Conservation (phyloP, 208 protist genomes). For the Eutreptiella sp. region DNA sequence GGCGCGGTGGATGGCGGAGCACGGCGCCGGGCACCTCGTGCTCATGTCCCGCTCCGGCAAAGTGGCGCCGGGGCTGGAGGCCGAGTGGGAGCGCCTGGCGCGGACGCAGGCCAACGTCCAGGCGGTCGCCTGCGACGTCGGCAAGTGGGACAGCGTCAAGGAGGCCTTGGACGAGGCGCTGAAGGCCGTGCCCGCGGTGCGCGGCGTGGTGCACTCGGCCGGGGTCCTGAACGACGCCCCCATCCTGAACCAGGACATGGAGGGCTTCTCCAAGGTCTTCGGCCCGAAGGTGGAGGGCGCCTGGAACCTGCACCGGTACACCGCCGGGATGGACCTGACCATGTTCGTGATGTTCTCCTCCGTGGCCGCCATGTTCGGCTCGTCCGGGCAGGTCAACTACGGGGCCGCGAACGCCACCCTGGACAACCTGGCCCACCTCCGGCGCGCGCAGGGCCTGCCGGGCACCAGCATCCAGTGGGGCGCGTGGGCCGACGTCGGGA, state of each 20-base stretch:
- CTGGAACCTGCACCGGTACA: slow-evolving; percentile 21
- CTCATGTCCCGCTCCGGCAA: slow-evolving; percentile 1
- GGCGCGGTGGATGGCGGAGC: neutral
- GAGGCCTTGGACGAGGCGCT: neutral
- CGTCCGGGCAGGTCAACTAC: slow-evolving; percentile 41
- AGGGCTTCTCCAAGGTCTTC: slow-evolving; percentile 30
- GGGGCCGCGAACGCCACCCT: slow-evolving; percentile 39
- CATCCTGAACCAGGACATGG: slow-evolving; percentile 25
- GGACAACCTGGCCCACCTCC: slow-evolving; percentile 28
- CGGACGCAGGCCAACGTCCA: too few relatives aligned
- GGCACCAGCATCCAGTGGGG: slow-evolving; percentile 37
- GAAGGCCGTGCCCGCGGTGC: neutral
- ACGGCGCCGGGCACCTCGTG: neutral
- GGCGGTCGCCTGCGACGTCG: too few relatives aligned
- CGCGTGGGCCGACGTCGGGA: slow-evolving; percentile 38
- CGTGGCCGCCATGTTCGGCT: slow-evolving; percentile 35
- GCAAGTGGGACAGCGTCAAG: too few relatives aligned
- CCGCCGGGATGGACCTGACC: slow-evolving; percentile 10
- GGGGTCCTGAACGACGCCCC: slow-evolving; percentile 36
- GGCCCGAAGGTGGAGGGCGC: slow-evolving; percentile 40
- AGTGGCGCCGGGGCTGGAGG: too few relatives aligned
- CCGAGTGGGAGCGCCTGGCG: too few relatives aligned
- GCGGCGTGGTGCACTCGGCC: slow-evolving; percentile 37
- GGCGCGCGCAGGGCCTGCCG: slow-evolving; percentile 28
- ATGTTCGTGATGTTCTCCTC: slow-evolving; percentile 41